Evolutionary conservation across 140 eudicot genomes (phyloP).

Genomic region (Cichorium intybus): DNA sequence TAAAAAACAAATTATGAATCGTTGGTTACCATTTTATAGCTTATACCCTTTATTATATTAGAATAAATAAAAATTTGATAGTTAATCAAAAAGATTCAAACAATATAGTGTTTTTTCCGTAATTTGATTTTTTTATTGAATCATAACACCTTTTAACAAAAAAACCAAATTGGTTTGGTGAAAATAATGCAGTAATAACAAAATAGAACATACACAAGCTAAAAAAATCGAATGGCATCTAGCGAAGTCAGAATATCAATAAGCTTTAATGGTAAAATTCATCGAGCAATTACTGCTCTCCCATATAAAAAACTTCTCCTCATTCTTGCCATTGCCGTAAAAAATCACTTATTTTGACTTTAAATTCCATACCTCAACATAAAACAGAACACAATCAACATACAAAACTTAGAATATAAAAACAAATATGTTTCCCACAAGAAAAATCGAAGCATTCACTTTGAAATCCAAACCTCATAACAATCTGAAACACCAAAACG

Average conservation of each 20-base stretch:
- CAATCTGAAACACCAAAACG: not conserved
- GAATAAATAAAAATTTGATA: too few species aligned
- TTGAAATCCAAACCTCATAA: slow-evolving; percentile 13
- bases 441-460: slow-evolving; percentile 26
- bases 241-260: slow-evolving; percentile 76
- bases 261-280: slow-evolving; percentile 38
- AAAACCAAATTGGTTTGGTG: too few species aligned
- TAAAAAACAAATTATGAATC: too few species aligned
- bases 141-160: too few species aligned
- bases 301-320: slow-evolving; percentile 11
- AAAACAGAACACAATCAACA: not conserved
- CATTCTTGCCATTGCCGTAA: slow-evolving; percentile 30
- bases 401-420: not conserved
- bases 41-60: too few species aligned
- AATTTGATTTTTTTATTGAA: too few species aligned
- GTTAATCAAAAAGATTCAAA: too few species aligned
- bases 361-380: not conserved
- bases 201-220: too few species aligned
- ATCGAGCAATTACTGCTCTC: slow-evolving; percentile 19
- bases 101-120: too few species aligned
- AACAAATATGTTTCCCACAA: slow-evolving; percentile 31
- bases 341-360: slow-evolving; percentile 5
- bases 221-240: too few species aligned
- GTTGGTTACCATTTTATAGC: too few species aligned
- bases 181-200: too few species aligned